phyloP scores from a whole-genome alignment of 176 grass and related monocot genomes.

The Musa itinerans region DNA sequence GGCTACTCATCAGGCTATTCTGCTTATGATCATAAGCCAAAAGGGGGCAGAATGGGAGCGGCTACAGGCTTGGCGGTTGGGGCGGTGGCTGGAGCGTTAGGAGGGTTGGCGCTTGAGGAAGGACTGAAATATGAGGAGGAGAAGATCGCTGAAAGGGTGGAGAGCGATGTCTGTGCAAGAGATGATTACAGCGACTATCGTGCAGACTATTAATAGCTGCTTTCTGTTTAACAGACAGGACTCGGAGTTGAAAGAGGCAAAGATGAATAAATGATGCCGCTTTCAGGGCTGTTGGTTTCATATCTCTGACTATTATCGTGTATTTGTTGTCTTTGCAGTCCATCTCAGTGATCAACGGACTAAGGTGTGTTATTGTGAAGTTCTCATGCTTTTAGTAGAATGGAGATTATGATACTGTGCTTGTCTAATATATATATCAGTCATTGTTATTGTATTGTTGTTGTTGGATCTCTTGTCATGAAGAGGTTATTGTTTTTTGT shows the following conservation, averaged over 20 bases:
- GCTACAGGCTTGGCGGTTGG: conserved; percentile 68
- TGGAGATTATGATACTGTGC: neutral
- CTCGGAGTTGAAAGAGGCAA: neutral
- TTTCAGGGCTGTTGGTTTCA: neutral
- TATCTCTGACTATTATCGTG: neutral
- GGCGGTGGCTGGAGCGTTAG: conserved; percentile 46
- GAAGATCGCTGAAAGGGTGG: conserved; percentile 45
- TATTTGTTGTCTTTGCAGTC: neutral
- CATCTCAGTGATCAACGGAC: neutral
- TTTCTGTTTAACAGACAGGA: neutral
- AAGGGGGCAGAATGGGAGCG: conserved; percentile 40
- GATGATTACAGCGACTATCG: conserved; percentile 67
- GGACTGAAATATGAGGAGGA: conserved; percentile 71
- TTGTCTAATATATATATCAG: neutral
- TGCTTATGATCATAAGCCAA: conserved; percentile 10
- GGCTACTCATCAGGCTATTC: conserved; percentile 41
- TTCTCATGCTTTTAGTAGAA: neutral
- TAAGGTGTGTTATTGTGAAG: neutral
- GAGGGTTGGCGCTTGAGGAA: conserved; percentile 56
- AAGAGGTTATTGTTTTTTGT: neutral
- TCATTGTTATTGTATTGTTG: neutral
- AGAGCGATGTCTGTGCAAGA: conserved; percentile 38
- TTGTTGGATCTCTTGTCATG: neutral
- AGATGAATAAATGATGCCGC: neutral
- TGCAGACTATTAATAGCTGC: conserved; percentile 40